Evolutionary conservation across 2,329 filamentous ascomycete genomes (phyloP).

Genomic region (Hirsutella minnesotensis): DNA sequence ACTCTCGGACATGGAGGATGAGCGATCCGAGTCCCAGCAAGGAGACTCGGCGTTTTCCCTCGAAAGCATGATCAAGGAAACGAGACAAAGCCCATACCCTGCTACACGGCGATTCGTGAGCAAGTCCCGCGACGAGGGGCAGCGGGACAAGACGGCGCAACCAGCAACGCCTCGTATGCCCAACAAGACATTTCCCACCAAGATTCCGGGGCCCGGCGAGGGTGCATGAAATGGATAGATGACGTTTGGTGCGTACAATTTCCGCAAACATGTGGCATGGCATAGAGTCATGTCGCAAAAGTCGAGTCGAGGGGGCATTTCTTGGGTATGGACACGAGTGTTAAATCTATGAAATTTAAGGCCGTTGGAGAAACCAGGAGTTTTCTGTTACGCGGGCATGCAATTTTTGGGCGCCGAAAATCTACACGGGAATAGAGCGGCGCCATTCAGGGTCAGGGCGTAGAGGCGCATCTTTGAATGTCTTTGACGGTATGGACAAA

Average conservation of each 20-base stretch:
- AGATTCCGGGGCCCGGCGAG: constrained; percentile 22
- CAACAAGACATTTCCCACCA: constrained; percentile 19
- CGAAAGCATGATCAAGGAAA: constrained; percentile 49
- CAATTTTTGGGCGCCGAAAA: too few species aligned
- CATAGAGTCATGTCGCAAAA: background rate
- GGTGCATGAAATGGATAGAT: constrained; percentile 13
- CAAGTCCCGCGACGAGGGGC: constrained; percentile 21
- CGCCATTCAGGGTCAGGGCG: background rate
- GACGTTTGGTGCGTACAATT: background rate
- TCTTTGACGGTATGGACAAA: background rate
- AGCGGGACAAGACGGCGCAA: constrained; percentile 21
- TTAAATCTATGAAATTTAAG: too few species aligned
- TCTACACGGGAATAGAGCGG: background rate
- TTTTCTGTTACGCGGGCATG: background rate
- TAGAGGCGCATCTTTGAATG: constrained; percentile 2
- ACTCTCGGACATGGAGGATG: constrained; percentile 67
- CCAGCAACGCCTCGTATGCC: constrained; percentile 30
- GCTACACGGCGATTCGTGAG: constrained; percentile 17
- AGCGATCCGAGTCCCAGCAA: constrained; percentile 28
- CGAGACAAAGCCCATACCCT: constrained; percentile 44
- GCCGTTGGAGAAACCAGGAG: too few species aligned
- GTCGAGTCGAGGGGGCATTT: background rate
- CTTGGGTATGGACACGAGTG: too few species aligned
- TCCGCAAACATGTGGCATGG: background rate
- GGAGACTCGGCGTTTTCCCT: constrained; percentile 40